phyloP scores from a whole-genome alignment of 371 early-diverging fungal species.

The Mortierella sp. region DNA sequence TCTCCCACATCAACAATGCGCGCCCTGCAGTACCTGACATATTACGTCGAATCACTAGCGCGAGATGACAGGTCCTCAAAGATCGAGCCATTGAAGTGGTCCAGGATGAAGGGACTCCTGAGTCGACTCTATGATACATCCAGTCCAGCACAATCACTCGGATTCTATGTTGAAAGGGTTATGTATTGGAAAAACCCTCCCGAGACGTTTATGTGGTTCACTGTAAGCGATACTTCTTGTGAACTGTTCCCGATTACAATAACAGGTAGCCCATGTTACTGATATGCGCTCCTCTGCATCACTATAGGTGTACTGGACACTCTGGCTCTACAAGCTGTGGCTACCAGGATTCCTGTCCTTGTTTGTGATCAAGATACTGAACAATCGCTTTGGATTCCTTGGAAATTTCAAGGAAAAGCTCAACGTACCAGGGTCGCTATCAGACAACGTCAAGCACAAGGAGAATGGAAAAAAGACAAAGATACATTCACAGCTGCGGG shows the following conservation, averaged over 20 bases:
- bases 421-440: slow-evolving; percentile 20
- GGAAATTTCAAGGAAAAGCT: slow-evolving; percentile 25
- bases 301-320: slow-evolving; percentile 27
- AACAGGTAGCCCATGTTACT: too few species aligned
- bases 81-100: slow-evolving; percentile 41
- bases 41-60: slow-evolving; percentile 45
- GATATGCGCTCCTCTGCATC: neutral
- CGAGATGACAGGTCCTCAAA: slow-evolving; percentile 34
- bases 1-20: neutral
- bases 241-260: too few species aligned
- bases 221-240: slow-evolving; percentile 17
- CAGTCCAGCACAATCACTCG: slow-evolving; percentile 38
- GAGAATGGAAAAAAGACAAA: slow-evolving; percentile 16
- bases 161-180: slow-evolving; percentile 37
- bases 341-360: slow-evolving; percentile 31
- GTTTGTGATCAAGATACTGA: slow-evolving; percentile 36
- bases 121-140: slow-evolving; percentile 49
- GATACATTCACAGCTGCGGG: slow-evolving; percentile 40
- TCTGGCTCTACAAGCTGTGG: slow-evolving; percentile 49
- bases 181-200: slow-evolving; percentile 46
- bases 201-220: slow-evolving; percentile 45
- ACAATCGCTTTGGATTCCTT: slow-evolving; percentile 41
- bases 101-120: slow-evolving; percentile 27
- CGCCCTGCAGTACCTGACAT: slow-evolving; percentile 30
- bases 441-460: slow-evolving; percentile 4